A percentile compares a stretch with the other conserved stretches of the same genome.
These are phyloP conservation scores for Theobroma grandiflorum DNA, from an alignment of 441 rosid genomes.

Conservation along the genomic window DNA sequence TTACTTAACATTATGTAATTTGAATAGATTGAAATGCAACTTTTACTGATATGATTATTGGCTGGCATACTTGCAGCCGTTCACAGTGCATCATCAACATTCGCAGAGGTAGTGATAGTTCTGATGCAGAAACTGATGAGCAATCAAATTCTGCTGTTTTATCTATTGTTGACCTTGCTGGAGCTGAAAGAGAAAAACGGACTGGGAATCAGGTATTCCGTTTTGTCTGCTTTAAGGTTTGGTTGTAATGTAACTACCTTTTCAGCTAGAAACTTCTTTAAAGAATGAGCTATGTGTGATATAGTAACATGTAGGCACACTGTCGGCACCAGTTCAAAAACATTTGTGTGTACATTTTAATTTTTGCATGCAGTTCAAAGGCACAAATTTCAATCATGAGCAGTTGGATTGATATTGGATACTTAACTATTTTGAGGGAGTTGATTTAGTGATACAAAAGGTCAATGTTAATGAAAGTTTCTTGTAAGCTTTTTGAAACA, in stretches of 20 bases:
- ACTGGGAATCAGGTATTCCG: conserved; percentile 86
- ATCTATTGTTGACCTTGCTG: conserved; percentile 94
- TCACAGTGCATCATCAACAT: conserved; percentile 96
- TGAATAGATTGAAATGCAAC: neutral
- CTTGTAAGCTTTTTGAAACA: conserved; percentile 1
- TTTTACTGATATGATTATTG: conserved; percentile 11
- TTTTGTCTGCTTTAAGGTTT: neutral
- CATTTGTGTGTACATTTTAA: neutral
- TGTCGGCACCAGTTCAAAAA: too few relatives aligned
- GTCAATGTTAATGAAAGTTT: conserved; percentile 4
- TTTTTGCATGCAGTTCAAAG: neutral
- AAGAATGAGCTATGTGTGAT: neutral
- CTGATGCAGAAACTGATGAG: conserved; percentile 39
- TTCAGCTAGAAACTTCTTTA: conserved; percentile 1
- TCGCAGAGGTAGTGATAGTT: conserved; percentile 38
- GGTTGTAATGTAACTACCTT: conserved; percentile 2
- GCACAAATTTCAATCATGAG: neutral
- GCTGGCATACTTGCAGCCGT: conserved; percentile 62
- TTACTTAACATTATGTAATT: neutral
- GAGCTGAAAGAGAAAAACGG: conserved; percentile 93
- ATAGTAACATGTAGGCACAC: neutral
- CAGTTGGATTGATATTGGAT: neutral
- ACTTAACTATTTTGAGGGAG: neutral
- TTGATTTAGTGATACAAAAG: neutral
- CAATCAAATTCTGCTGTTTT: conserved; percentile 55